Evolutionary conservation across 331 rosid species (phyloP), one percentile per base, ranked within the genome.

Genomic region (Cydonia oblonga): DNA sequence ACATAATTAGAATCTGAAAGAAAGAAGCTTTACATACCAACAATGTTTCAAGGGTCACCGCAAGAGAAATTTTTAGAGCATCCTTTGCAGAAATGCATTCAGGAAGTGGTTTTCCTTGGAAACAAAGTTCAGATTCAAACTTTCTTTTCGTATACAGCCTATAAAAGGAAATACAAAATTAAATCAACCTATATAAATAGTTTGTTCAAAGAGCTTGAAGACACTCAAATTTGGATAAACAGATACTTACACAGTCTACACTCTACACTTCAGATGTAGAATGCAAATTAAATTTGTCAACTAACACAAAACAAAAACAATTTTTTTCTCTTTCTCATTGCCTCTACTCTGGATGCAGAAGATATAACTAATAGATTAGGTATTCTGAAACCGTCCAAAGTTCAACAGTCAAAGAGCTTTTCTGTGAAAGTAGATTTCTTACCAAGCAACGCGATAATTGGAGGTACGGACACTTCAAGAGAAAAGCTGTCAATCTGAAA

Each of bases 401-500:
- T 22, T n/a, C 14, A 53, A 69, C 5, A 64, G 13, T 64, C 4
- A 3, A 28, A 28, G 67, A 32, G 51, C 51, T 33, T 32, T 64
- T 33, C n/a, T 19, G 49, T 63, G 42, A 20, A 70, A 25, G 18
- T 53, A 75, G 19, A 42, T 18, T 2, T 68, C 75, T 78, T 77
- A 87, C 97, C 88, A 76, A 64, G 89, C 67, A 57, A 69, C 64
- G 71, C 16, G 72, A 86, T 32, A 71, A 83, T 46, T 0, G 88
- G 75, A 18, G 96, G 97, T 52, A 89, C 46, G 54, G 95, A 87
- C 74, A 90, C 87, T 86, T 93, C 89, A 23, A 93, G 87, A 75
- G 92, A 93, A 81, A 90, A 86, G 32, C 78, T 64, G 66, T 87
- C 88, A 33, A 81, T 78, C 59, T 85, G 86, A 81, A 79, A 79